A percentile compares a stretch with the other conserved stretches of the same genome.
These are phyloP conservation scores for Euptelea pleiosperma DNA, from an alignment of 164 flowering plant species.

Conservation along the genomic window DNA sequence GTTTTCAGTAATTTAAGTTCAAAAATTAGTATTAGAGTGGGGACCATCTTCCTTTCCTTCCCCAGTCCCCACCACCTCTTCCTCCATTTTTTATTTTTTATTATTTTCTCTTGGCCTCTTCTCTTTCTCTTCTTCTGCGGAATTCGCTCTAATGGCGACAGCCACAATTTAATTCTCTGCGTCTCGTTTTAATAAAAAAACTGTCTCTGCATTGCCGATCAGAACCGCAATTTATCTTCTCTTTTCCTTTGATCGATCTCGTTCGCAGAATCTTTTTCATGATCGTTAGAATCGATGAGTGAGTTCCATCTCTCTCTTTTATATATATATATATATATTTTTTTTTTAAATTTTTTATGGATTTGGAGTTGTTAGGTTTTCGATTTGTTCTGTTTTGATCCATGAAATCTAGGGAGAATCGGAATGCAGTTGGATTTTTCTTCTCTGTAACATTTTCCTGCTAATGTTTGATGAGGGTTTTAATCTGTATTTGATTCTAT, in stretches of 20 bases:
- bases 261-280: conserved; percentile 1
- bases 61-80: not conserved
- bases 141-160: conserved; percentile 1
- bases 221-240: not conserved
- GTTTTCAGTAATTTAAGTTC: too few species aligned
- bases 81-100: too few species aligned
- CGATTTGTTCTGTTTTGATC: not conserved
- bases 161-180: too few species aligned
- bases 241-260: not conserved
- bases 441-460: not conserved
- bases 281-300: conserved; percentile 18
- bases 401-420: not conserved
- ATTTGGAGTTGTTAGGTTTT: not conserved
- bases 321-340: not conserved
- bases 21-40: too few species aligned
- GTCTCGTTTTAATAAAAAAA: too few species aligned
- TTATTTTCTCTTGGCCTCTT: not conserved
- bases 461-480: not conserved
- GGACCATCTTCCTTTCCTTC: not conserved
- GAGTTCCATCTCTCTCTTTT: conserved; percentile 9
- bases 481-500: not conserved
- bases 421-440: not conserved
- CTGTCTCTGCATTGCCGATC: conserved; percentile 26
- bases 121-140: not conserved
- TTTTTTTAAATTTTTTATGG: not conserved